These are phyloP conservation scores for Durotheca rogersii DNA, from an alignment of 495 filamentous ascomycete species.

Conservation along the genomic window DNA sequence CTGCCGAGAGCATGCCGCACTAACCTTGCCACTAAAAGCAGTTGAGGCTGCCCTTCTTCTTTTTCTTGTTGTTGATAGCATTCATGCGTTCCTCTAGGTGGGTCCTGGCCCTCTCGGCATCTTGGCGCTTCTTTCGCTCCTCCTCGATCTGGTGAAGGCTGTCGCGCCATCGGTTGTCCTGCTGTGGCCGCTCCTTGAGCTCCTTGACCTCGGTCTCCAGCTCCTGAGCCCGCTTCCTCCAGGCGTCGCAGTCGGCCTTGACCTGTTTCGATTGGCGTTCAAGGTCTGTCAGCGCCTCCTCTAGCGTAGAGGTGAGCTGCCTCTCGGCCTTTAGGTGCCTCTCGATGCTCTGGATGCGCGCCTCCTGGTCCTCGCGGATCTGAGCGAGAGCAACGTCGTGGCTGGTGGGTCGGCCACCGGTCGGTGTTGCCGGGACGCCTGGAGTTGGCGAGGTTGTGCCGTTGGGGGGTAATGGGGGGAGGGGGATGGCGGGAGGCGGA, in stretches of 20 bases:
- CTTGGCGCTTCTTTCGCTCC: conserved; percentile 79
- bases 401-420: conserved; percentile 66
- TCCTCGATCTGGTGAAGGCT: conserved; percentile 93
- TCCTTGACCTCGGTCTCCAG: conserved; percentile 77
- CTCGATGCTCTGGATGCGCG: conserved; percentile 91
- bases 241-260: conserved; percentile 83
- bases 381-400: conserved; percentile 77
- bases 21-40: conserved; percentile 70
- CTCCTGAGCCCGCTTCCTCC: conserved; percentile 76
- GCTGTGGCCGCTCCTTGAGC: conserved; percentile 50
- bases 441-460: conserved; percentile 43
- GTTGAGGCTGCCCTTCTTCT: conserved; percentile 93
- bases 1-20: conserved; percentile 3
- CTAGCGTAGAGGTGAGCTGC: conserved; percentile 88
- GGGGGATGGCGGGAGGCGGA: conserved; percentile 86
- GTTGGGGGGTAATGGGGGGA: conserved; percentile 77
- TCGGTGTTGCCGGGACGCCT: conserved; percentile 48
- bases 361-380: conserved; percentile 89
- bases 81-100: conserved; percentile 94
- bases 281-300: conserved; percentile 92
- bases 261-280: conserved; percentile 82
- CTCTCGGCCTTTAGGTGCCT: conserved; percentile 96
- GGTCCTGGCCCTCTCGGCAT: conserved; percentile 83
- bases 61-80: conserved; percentile 85
- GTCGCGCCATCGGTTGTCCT: conserved; percentile 62